Base-by-base conservation (phyloP, 257 asterid species). In the Verbascum thapsus region DNA sequence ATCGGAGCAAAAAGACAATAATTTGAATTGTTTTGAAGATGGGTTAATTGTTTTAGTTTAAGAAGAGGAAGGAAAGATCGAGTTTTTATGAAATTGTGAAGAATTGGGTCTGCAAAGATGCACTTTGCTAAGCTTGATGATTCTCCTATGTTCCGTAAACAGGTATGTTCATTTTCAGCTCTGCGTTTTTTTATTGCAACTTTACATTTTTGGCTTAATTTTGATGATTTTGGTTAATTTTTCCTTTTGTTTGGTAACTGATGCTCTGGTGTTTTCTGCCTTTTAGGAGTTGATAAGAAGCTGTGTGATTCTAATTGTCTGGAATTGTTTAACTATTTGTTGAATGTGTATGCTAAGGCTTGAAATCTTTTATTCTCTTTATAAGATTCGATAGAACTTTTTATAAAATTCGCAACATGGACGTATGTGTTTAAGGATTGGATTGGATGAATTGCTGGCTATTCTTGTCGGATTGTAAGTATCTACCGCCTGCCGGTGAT, bases 61-160 rank as follows among this genome's bases (percentile, higher is more conserved):
- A n/a, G n/a, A n/a, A n/a, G n/a, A 72, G 60, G 66, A 34, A 66
- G 72, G 50, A 58, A 76, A 80, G 87, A 84, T 86, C 85, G 68
- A 67, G 58, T 38, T 52, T 59, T 68, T 49, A 62, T 74, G 58
- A 45, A 58, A 55, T 70, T 66, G 66, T 72, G 55, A 66, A 66
- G 63, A 68, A 58, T 78, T 69, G 66, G 64, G 74, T 56, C 42
- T 71, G 80, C 63, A 80, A 80, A 68, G 80, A 88, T 90, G 98
- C 92, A 86, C 77, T 94, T 88, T 72, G 86, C 92, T 71, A 94
- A 90, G 91, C 98, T 94, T 56, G 99, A 94, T 78, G 99, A 94
- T 78, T 94, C 99, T 74, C 99, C 99, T 61, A 90, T 94, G 98
- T 94, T 94, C 82, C 96, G 98, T 44, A 90, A 94, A 66, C 96